Evolutionary conservation across 2,329 filamentous ascomycete genomes (phyloP).

Genomic region (Fusarium pseudocircinatum): DNA sequence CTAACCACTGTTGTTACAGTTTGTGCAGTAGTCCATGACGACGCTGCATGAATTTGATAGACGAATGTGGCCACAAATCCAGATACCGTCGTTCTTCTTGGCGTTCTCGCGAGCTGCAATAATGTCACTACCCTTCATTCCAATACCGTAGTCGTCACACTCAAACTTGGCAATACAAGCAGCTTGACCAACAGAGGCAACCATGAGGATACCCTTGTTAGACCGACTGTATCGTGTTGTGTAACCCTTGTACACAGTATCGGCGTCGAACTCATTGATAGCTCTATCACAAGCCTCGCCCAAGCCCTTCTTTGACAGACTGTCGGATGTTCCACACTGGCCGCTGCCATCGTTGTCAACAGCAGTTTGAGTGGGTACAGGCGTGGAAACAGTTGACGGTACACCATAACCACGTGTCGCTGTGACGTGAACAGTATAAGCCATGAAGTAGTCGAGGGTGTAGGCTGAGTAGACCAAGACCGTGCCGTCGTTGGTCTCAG

Average conservation of each 20-base stretch:
- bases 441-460: neutral
- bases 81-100: conserved; percentile 2
- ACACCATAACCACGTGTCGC: neutral
- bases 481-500: conserved; percentile 3
- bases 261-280: conserved; percentile 4
- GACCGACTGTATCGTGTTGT: conserved; percentile 11
- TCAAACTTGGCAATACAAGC: conserved; percentile 20
- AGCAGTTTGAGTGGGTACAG: conserved; percentile 8
- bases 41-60: conserved; percentile 19
- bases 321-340: conserved; percentile 15
- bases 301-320: conserved; percentile 3
- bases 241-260: conserved; percentile 14
- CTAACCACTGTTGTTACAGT: conserved; percentile 2
- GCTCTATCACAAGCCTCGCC: conserved; percentile 11
- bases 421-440: neutral
- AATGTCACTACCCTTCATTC: conserved; percentile 8
- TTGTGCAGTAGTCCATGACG: conserved; percentile 15
- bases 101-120: conserved; percentile 10
- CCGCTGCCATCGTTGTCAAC: conserved; percentile 17
- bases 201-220: conserved; percentile 1
- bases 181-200: neutral
- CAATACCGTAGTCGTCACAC: conserved; percentile 27
- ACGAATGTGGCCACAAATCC: conserved; percentile 17
- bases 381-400: conserved; percentile 6
- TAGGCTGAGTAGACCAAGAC: conserved; percentile 10